phyloP scores from a whole-genome alignment of 306 rosid species.

The Vicia villosa region DNA sequence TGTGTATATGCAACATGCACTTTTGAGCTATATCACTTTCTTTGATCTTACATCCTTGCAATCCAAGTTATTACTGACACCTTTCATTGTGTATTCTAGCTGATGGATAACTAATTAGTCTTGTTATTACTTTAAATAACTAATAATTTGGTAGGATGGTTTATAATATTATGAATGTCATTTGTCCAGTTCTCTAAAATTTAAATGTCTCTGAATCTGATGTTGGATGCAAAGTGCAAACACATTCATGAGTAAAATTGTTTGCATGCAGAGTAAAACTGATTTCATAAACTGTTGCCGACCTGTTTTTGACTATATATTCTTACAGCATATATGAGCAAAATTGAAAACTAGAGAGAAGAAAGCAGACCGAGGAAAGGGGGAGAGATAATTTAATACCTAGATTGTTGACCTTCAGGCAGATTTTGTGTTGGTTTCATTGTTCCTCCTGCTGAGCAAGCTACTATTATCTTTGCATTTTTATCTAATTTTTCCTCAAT shows the following conservation, averaged over 20 bases:
- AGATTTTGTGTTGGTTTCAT: slow-evolving; percentile 92
- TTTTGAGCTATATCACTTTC: neutral
- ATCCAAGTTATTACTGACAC: slow-evolving; percentile 23
- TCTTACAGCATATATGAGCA: neutral
- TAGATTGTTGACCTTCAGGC: slow-evolving; percentile 96
- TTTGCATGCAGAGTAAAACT: neutral
- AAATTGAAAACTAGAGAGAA: slow-evolving; percentile 22
- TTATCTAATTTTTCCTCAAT: slow-evolving; percentile 75
- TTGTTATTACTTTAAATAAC: neutral
- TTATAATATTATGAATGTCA: neutral
- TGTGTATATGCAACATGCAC: neutral
- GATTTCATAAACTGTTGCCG: slow-evolving; percentile 6
- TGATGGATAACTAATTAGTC: slow-evolving; percentile 1
- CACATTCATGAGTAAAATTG: neutral
- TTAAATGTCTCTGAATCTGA: neutral
- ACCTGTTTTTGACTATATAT: slow-evolving; percentile 11
- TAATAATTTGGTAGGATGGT: slow-evolving; percentile 9
- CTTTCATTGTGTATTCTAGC: slow-evolving; percentile 19
- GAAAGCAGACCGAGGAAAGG: neutral
- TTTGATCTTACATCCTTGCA: slow-evolving; percentile 23
- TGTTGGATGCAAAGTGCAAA: slow-evolving; percentile 11
- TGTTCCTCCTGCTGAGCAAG: slow-evolving; percentile 90
- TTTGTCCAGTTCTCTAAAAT: neutral
- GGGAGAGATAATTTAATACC: slow-evolving; percentile 43
- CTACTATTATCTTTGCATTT: slow-evolving; percentile 83